These are phyloP conservation scores for Boletus reticuloceps DNA, from an alignment of 768 basidiomycete genomes.

Conservation along the genomic window DNA sequence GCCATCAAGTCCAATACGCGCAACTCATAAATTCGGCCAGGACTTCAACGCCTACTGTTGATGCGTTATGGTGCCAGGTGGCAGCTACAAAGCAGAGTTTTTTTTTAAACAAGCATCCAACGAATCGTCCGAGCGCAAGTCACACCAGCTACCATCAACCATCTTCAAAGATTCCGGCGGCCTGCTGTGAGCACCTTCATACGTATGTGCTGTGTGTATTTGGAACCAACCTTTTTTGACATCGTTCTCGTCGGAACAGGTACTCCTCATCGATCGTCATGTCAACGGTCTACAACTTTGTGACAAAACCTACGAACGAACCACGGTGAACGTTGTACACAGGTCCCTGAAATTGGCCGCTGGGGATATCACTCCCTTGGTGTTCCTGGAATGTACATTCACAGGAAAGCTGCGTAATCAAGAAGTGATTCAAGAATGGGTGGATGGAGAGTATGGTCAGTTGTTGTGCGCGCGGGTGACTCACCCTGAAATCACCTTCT, in stretches of 20 bases:
- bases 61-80: slow-evolving; percentile 38
- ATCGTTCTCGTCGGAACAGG: slow-evolving; percentile 9
- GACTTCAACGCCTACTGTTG: slow-evolving; percentile 28
- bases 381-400: slow-evolving; percentile 30
- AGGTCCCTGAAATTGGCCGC: too few relatives aligned
- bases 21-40: slow-evolving; percentile 1
- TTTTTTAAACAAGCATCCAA: slow-evolving; percentile 20
- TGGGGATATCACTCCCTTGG: slow-evolving; percentile 19
- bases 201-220: background rate
- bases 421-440: slow-evolving; percentile 17
- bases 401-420: slow-evolving; percentile 19
- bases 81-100: slow-evolving; percentile 34
- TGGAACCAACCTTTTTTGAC: background rate
- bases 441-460: slow-evolving; percentile 19
- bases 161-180: slow-evolving; percentile 26
- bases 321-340: too few relatives aligned
- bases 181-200: slow-evolving; percentile 22
- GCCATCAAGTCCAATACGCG: too few relatives aligned
- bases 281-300: background rate
- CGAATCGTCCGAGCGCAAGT: slow-evolving; percentile 21
- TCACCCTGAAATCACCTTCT: background rate
- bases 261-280: slow-evolving; percentile 29
- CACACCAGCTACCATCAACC: slow-evolving; percentile 25
- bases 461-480: background rate
- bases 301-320: too few relatives aligned